Base-by-base conservation (phyloP, 1,284 basidiomycete species). In the Caloboletus firmus region DNA sequence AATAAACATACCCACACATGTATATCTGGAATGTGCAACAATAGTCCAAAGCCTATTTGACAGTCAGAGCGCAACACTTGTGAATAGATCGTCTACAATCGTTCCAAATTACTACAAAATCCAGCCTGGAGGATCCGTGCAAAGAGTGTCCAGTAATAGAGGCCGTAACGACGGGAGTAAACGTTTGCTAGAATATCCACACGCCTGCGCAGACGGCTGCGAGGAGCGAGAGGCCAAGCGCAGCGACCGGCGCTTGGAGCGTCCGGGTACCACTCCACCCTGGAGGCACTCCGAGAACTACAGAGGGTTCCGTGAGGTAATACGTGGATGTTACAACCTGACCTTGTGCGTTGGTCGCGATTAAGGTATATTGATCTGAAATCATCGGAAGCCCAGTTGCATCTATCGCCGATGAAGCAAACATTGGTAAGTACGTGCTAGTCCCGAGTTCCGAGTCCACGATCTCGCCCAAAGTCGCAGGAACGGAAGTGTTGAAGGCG, bases 401-500 rank as follows among this genome's bases (percentile, higher is more conserved):
- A 53, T 76, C 79, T 40, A 44, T 51, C 42, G 62, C 44, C 36
- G 59, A 54, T 58, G 67, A 59, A 62, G 62, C 76, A 68, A 73
- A 79, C 58, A 88, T 72, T 0, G 89, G 74, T 24, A 68, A 74
- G 64, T 91, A 91, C 4, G 87, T 89, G 67, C 80, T 83, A 1
- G 82, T 83, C 12, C 82, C 89, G 26, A 90, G 80, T 31, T 79
- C 86, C 20, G 81, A 77, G 4, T 72, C 58, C 2, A 82, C 79
- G 41, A 86, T 74, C 45, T 79, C 78, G 9, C 85, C 83, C 32
- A 76, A 70, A 18, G 73, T 63, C 12, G 79, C 85, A 39, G 77
- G 61, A 44, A 87, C 70, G 5, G 89, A 85, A 0, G 87, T 80
- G 60, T 89, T 89, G 70, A 93, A 89, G 11, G 78, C 69, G 67